A percentile compares a stretch with the other conserved stretches of the same genome.
These are phyloP conservation scores for Colletotrichum brevisporum DNA, from an alignment of 2,329 filamentous ascomycete species.

Conservation along the genomic window DNA sequence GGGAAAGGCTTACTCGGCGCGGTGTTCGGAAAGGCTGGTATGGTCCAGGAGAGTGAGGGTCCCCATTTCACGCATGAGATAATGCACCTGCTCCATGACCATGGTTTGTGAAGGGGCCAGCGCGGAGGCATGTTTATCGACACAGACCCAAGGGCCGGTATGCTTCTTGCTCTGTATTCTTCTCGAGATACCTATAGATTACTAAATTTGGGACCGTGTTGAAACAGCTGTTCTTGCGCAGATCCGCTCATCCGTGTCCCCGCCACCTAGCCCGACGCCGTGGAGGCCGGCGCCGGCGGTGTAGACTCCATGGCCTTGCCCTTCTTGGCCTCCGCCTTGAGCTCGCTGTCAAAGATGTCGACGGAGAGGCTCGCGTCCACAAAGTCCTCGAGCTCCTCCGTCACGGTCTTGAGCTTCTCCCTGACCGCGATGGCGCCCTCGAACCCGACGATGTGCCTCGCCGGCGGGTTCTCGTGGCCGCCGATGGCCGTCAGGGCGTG, in stretches of 20 bases:
- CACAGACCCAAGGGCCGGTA: not conserved
- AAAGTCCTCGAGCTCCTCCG: slow-evolving; percentile 96
- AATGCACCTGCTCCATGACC: not conserved
- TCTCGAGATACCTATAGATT: slow-evolving; percentile 32
- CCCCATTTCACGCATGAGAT: not conserved
- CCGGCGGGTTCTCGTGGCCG: slow-evolving; percentile 95
- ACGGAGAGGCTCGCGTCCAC: slow-evolving; percentile 90
- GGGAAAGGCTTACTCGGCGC: not conserved
- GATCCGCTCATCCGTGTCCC: not conserved
- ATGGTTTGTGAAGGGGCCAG: not conserved
- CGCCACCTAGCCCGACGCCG: slow-evolving; percentile 21
- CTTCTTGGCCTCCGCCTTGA: slow-evolving; percentile 65
- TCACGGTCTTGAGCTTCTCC: slow-evolving; percentile 96
- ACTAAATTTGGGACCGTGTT: not conserved
- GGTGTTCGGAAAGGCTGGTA: not conserved
- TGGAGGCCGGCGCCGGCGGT: slow-evolving; percentile 40
- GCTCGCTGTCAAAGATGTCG: slow-evolving; percentile 77
- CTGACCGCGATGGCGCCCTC: slow-evolving; percentile 91
- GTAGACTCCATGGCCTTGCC: slow-evolving; percentile 49
- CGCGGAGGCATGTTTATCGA: not conserved
- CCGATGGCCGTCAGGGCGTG: slow-evolving; percentile 93
- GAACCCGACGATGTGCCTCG: slow-evolving; percentile 91
- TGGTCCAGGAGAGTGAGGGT: not conserved
- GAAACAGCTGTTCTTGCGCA: not conserved
- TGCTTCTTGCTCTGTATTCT: not conserved